Evolutionary conservation across 768 basidiomycete species (phyloP).

Genomic region (Dentipellis sp.): DNA sequence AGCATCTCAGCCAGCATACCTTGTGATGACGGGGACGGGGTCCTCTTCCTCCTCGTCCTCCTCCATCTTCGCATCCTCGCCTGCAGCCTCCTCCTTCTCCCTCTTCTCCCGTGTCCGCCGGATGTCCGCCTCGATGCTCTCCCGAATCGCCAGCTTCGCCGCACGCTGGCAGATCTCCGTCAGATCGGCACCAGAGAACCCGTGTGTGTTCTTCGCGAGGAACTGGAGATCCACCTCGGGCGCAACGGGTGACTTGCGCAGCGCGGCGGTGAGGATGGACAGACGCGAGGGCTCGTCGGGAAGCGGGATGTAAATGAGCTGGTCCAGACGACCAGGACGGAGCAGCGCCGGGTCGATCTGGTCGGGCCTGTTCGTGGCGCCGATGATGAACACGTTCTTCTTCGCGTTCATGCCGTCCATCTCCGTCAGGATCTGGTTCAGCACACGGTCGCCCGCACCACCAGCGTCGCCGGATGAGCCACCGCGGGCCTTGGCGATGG

Average conservation of each 20-base stretch:
- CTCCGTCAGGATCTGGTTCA: constrained; percentile 95
- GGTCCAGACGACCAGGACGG: constrained; percentile 97
- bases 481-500: constrained; percentile 96
- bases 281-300: constrained; percentile 90
- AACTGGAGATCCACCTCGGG: constrained; percentile 74
- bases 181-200: constrained; percentile 98
- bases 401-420: constrained; percentile 99
- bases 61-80: constrained; percentile 60
- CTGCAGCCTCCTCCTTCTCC: constrained; percentile 69
- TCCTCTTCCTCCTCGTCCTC: constrained; percentile 72
- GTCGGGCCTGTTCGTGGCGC: constrained; percentile 94
- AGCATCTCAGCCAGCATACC: constrained; percentile 28
- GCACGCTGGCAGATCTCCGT: constrained; percentile 99
- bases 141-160: constrained; percentile 93
- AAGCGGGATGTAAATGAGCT: constrained; percentile 98
- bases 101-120: constrained; percentile 65
- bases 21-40: constrained; percentile 83
- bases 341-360: constrained; percentile 90
- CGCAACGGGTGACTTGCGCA: constrained; percentile 88
- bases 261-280: constrained; percentile 82
- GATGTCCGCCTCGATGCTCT: constrained; percentile 91
- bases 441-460: constrained; percentile 94
- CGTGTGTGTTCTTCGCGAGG: constrained; percentile 89
- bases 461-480: constrained; percentile 80
- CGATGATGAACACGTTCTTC: constrained; percentile 99